These are phyloP conservation scores for Citrullus amarus DNA, from an alignment of 306 rosid genomes.

Conservation along the genomic window DNA sequence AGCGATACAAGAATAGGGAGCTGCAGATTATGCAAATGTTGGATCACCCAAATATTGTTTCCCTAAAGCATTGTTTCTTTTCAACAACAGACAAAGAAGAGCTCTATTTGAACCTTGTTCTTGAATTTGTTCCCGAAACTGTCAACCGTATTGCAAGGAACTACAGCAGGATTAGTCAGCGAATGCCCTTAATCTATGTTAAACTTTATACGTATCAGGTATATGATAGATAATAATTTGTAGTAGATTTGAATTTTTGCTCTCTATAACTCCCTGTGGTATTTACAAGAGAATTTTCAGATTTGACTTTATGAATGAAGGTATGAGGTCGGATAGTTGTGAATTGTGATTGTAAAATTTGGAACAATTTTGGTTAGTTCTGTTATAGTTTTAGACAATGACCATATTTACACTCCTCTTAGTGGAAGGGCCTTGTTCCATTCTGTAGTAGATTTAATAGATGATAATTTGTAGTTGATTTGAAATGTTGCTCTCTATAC, in stretches of 20 bases:
- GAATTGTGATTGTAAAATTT: no score
- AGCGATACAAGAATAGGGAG: conserved; percentile 96
- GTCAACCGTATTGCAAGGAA: conserved; percentile 79
- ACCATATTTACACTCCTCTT: no score
- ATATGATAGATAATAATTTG: background rate
- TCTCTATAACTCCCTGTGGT: background rate
- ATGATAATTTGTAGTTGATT: no score
- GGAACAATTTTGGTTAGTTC: no score
- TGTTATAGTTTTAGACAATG: no score
- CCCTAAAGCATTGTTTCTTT: conserved; percentile 80
- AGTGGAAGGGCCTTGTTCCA: no score
- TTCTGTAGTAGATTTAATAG: no score
- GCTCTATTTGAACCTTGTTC: conserved; percentile 86
- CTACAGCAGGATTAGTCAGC: conserved; percentile 82
- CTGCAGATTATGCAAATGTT: conserved; percentile 98
- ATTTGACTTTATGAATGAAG: no score
- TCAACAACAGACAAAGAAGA: conserved; percentile 94
- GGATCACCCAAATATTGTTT: conserved; percentile 93
- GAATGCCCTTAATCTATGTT: conserved; percentile 90
- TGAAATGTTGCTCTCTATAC: no score
- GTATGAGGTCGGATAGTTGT: no score
- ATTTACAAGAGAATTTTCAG: background rate
- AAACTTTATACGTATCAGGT: conserved; percentile 97
- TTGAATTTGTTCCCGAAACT: conserved; percentile 93
- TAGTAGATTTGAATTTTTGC: background rate